A percentile compares a stretch with the other conserved stretches of the same genome.
Evolutionary conservation across 2,329 filamentous ascomycete genomes (phyloP).

Genomic region (Fusarium luffae): DNA sequence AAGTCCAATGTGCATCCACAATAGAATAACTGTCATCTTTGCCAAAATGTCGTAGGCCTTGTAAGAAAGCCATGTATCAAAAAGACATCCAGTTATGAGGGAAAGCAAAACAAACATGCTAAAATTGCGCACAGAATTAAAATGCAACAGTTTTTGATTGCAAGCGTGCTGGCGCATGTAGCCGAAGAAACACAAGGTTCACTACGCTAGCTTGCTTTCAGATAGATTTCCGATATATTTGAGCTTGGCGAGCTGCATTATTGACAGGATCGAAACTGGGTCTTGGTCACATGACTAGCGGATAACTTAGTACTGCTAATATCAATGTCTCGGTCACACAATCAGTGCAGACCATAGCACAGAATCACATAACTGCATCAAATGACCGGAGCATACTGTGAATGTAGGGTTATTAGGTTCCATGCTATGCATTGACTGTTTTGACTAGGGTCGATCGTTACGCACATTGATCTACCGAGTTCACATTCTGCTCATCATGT

Average conservation of each 20-base stretch:
- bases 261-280: background rate
- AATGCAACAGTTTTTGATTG: slow-evolving; percentile 22
- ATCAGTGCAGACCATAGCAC: background rate
- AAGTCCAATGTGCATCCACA: background rate
- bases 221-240: slow-evolving; percentile 6
- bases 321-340: no score
- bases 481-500: background rate
- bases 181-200: slow-evolving; percentile 31
- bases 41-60: background rate
- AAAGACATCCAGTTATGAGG: background rate
- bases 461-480: background rate
- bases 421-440: background rate
- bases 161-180: slow-evolving; percentile 25
- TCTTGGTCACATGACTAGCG: background rate
- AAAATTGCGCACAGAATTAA: background rate
- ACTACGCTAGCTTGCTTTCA: slow-evolving; percentile 22
- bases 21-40: slow-evolving; percentile 5
- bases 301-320: no score
- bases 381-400: background rate
- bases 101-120: background rate
- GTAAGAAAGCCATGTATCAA: slow-evolving; percentile 3
- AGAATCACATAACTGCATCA: background rate
- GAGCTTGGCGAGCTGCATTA: background rate
- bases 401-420: background rate
- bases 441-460: background rate